These are phyloP conservation scores for Extremus antarcticus DNA, from an alignment of 495 filamentous ascomycete species.

Conservation along the genomic window DNA sequence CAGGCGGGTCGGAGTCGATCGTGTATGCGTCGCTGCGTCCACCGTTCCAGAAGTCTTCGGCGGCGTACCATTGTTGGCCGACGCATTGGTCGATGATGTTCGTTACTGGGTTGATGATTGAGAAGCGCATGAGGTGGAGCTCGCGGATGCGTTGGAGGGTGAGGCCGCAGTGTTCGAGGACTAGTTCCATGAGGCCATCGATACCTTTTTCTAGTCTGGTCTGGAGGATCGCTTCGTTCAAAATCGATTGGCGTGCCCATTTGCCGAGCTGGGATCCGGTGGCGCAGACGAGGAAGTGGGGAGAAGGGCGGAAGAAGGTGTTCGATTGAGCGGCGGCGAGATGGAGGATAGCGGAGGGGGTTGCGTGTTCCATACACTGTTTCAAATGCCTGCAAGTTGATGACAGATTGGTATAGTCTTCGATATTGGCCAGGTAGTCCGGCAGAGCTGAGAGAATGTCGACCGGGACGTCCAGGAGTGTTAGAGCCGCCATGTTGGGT, in stretches of 20 bases:
- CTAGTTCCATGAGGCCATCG: conserved; percentile 28
- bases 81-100: conserved; percentile 30
- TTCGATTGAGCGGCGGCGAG: conserved; percentile 26
- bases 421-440: conserved; percentile 28
- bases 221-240: conserved; percentile 21
- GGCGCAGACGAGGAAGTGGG: conserved; percentile 31
- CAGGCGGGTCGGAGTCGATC: conserved; percentile 23
- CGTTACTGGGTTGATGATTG: conserved; percentile 27
- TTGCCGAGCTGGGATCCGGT: conserved; percentile 24
- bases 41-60: conserved; percentile 29
- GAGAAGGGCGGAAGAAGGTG: conserved; percentile 33
- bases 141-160: conserved; percentile 30
- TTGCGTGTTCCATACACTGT: neutral
- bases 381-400: conserved; percentile 27
- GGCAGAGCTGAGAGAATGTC: conserved; percentile 30
- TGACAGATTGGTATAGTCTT: conserved; percentile 29
- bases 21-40: conserved; percentile 29
- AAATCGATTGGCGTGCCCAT: conserved; percentile 28
- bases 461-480: conserved; percentile 18
- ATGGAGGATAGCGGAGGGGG: conserved; percentile 23
- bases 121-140: conserved; percentile 27
- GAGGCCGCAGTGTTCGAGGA: conserved; percentile 25
- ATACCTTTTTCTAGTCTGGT: conserved; percentile 19
- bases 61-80: conserved; percentile 27
- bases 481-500: neutral